phyloP scores from a whole-genome alignment of 148 eudicot species.

The Beta vulgaris region DNA sequence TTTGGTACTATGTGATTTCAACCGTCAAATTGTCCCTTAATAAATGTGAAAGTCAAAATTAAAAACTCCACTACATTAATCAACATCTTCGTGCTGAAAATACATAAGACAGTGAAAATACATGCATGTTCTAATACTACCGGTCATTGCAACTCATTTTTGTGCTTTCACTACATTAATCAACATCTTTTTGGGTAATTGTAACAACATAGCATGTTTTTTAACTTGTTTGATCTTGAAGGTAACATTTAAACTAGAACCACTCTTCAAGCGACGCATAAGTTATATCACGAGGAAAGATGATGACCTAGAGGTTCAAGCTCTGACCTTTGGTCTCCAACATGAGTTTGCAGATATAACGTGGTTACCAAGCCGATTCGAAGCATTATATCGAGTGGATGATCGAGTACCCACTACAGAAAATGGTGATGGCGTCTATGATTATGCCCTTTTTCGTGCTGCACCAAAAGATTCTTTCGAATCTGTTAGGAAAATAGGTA shows the following conservation, averaged over 20 bases:
- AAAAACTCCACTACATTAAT: too few relatives aligned
- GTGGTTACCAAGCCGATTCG: slow-evolving; percentile 22
- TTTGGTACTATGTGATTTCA: too few relatives aligned
- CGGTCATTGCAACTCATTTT: too few relatives aligned
- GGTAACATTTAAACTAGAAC: slow-evolving; percentile 32
- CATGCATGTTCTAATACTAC: too few relatives aligned
- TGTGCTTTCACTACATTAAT: too few relatives aligned
- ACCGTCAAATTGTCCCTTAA: too few relatives aligned
- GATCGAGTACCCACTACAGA: slow-evolving; percentile 18
- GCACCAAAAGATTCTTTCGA: not conserved
- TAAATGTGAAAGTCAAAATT: too few relatives aligned
- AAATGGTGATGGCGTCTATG: slow-evolving; percentile 19
- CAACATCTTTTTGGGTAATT: too few relatives aligned
- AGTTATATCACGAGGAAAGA: slow-evolving; percentile 7
- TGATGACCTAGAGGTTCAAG: slow-evolving; percentile 18
- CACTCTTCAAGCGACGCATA: slow-evolving; percentile 25
- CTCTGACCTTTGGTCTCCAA: slow-evolving; percentile 2
- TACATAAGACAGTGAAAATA: too few relatives aligned
- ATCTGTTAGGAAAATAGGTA: not conserved
- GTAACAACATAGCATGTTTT: too few relatives aligned
- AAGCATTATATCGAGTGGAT: slow-evolving; percentile 27
- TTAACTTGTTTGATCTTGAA: slow-evolving; percentile 13
- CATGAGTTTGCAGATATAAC: slow-evolving; percentile 27
- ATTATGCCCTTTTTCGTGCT: not conserved
- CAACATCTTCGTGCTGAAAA: too few relatives aligned